Base-by-base conservation (phyloP, 2,329 filamentous ascomycete species). In the Dactylella cylindrospora region DNA sequence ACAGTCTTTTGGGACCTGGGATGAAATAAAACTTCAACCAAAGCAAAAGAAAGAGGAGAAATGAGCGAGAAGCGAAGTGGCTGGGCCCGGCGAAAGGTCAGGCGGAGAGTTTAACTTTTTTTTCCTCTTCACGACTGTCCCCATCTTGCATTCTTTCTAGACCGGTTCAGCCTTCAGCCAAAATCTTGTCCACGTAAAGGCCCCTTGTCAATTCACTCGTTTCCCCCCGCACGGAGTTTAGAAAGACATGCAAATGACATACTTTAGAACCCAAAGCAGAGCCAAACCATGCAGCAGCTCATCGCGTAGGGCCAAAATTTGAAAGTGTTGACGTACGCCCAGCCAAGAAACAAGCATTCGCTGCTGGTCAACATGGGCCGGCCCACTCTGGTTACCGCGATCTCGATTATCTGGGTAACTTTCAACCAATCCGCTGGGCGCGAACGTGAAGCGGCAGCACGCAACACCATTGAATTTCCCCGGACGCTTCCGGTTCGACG, bases 321-420 rank as follows among this genome's bases (percentile, higher is more conserved):
- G n/a, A 13, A 47, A 44, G 44, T 44, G 44, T 57, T 57, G 52
- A 57, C 52, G 52, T 57, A 57, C 19, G 44, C 52, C 52, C 52
- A 50, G 44, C 44, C 52, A 57, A 33, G 41, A 43, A n/a, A n/a
- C n/a, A n/a, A n/a, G n/a, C n/a, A n/a, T n/a, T 19, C 8, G 7
- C 5, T 4, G 3, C 38, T 38, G 9, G 19, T n/a, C 31, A 32
- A 20, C 41, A 40, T 43, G 43, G 51, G 20, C 45, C 20, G 13
- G n/a, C 13, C 8, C n/a, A 20, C n/a, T n/a, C n/a, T n/a, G n/a
- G n/a, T n/a, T n/a, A n/a, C n/a, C n/a, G 15, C 28, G 52, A 47
- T 49, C 36, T 57, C 43, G 52, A 57, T n/a, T 43, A 43, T 47
- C 36, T 35, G 23, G 4, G 17, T n/a, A n/a, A n/a, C n/a, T n/a